Base-by-base conservation (phyloP, 2,329 filamentous ascomycete genomes). In the Ceratocystis variospora region DNA sequence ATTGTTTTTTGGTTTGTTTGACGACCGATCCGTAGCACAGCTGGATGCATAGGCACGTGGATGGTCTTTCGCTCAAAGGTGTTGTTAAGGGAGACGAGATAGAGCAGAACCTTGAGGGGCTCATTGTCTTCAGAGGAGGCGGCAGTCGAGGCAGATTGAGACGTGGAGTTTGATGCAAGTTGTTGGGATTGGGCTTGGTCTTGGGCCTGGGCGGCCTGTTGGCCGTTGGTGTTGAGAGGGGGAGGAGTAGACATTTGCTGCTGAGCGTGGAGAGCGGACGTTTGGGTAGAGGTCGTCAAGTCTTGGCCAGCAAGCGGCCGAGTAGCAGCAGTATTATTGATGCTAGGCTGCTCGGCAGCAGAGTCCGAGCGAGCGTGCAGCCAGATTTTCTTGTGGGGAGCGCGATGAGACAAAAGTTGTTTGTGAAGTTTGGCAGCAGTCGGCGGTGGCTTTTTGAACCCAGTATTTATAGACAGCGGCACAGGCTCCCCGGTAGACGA, bases 21-120 rank as follows among this genome's bases (percentile, higher is more conserved):
- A 61, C 94, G 88, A 57, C 94, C 94, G 73, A 99, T 96, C 69
- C 91, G 87, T 62, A 99, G 80, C 50, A 89, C 88, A n/a, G 97
- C 93, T n/a, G 94, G 94, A 70, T 84, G 89, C 74, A 89, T 96
- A 0, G 94, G 94, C 1, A 99, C 90, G 44, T 84, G 89, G 71
- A 99, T 97, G 55, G 92, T 94, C 77, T 99, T 99, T 72, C 91
- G 87, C 75, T 97, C 94, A 74, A 99, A 99, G 0, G 93, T 97
- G 67, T 90, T 90, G 73, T 99, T 99, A 72, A 97, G 85, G 0
- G 94, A 95, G 5, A 93, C 78, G 4, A 99, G 83, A 69, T 91
- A 90, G 53, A 96, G 82, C 25, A 96, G 86, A 0, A 91, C 90
- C 64, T 89, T 83, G 76, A 81, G 76, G 79, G 86, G 75, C 68